Evolutionary conservation across 768 basidiomycete species (phyloP).

Genomic region (Russula dissimulans): DNA sequence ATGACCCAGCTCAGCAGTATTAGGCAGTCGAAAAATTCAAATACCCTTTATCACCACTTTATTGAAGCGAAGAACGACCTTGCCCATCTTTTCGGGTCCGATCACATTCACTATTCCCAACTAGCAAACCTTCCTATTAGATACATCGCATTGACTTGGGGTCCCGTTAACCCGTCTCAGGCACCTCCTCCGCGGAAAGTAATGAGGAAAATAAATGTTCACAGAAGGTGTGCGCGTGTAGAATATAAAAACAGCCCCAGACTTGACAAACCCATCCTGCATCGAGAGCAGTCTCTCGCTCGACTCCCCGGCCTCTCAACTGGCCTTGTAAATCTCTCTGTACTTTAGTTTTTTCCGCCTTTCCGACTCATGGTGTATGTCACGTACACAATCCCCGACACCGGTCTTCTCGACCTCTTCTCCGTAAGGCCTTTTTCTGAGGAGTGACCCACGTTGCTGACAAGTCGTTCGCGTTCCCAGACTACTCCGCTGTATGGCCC

Average conservation of each 20-base stretch:
- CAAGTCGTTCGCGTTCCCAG: neutral
- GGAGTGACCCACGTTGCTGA: neutral
- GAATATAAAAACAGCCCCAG: neutral
- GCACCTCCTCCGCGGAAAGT: neutral
- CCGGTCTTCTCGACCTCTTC: neutral
- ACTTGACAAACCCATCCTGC: neutral
- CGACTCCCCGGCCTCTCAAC: neutral
- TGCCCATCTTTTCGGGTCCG: neutral
- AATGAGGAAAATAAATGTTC: neutral
- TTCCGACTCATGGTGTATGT: neutral
- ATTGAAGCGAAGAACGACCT: neutral
- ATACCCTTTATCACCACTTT: neutral
- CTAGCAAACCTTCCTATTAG: neutral
- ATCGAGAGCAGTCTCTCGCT: neutral
- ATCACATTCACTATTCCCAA: neutral
- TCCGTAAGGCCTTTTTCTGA: neutral
- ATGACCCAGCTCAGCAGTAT: neutral
- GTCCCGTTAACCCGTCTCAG: neutral
- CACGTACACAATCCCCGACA: neutral
- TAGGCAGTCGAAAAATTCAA: neutral
- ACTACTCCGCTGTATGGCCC: neutral
- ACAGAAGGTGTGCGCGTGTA: neutral
- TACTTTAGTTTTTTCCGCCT: neutral
- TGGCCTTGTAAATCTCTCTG: neutral
- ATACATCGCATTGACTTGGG: neutral